These are phyloP conservation scores for Sistotremastrum niveocremeum DNA, from an alignment of 768 basidiomycete species.

Conservation along the genomic window DNA sequence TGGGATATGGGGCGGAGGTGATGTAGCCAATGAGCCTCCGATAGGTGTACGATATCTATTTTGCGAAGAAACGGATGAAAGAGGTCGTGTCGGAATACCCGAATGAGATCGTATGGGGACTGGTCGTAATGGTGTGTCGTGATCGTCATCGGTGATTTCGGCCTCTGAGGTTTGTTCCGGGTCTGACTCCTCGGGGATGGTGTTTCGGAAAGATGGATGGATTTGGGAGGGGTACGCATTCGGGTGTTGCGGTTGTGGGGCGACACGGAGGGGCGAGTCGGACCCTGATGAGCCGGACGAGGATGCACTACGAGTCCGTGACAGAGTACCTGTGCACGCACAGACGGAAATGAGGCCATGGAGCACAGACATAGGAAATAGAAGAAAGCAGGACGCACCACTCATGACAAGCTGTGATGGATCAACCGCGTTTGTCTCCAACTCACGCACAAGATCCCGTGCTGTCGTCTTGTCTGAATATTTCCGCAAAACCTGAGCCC, in stretches of 20 bases:
- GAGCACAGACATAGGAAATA: neutral
- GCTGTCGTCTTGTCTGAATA: constrained; percentile 78
- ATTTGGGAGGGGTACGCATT: neutral
- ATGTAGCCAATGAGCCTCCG: constrained; percentile 44
- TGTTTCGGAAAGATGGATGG: neutral
- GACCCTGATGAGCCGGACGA: constrained; percentile 39
- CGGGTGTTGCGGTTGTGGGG: neutral
- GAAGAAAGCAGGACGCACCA: constrained; percentile 27
- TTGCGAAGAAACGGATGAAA: constrained; percentile 65
- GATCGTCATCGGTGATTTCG: constrained; percentile 11
- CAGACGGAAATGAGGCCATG: constrained; percentile 5
- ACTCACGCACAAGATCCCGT: constrained; percentile 57
- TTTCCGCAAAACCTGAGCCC: constrained; percentile 52
- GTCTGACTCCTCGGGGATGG: neutral
- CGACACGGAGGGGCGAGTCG: constrained; percentile 39
- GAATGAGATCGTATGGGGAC: constrained; percentile 14
- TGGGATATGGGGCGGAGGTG: constrained; percentile 35
- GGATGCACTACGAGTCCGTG: constrained; percentile 14
- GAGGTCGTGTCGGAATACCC: constrained; percentile 31
- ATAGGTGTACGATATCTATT: constrained; percentile 64
- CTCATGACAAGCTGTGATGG: constrained; percentile 51
- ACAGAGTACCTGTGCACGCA: neutral
- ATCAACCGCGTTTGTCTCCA: constrained; percentile 65
- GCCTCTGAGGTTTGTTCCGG: constrained; percentile 5
- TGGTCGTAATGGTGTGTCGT: constrained; percentile 7